These are phyloP conservation scores for Leccinum arenicola DNA, from an alignment of 768 basidiomycete species.

Conservation along the genomic window DNA sequence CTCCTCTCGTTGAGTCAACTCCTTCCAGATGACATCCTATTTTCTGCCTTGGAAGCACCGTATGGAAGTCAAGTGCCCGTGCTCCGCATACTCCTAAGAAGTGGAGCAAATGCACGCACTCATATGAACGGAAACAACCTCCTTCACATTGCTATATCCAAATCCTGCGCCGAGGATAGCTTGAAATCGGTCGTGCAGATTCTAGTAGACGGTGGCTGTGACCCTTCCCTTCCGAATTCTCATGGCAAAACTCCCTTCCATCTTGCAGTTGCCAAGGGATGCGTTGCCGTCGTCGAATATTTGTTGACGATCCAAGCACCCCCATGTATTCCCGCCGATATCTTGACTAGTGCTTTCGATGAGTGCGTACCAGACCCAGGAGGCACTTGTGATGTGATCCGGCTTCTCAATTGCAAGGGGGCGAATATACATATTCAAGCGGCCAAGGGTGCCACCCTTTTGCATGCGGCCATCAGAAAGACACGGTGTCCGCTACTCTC, in stretches of 20 bases:
- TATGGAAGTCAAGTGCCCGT: not conserved
- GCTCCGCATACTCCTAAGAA: not conserved
- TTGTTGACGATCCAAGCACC: not conserved
- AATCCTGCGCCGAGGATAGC: not conserved
- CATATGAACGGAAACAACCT: not conserved
- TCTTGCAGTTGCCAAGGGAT: not conserved
- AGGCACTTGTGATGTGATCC: not conserved
- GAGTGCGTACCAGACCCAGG: not conserved
- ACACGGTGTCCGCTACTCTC: not conserved
- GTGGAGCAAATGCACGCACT: not conserved
- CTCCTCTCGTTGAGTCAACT: not conserved
- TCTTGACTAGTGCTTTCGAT: not conserved
- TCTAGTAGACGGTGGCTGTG: constrained; percentile 5
- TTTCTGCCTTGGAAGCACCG: not conserved
- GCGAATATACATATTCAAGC: not conserved
- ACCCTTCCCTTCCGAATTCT: not conserved
- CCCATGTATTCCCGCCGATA: not conserved
- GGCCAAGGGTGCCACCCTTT: not conserved
- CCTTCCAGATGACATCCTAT: constrained; percentile 4
- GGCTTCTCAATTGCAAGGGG: not conserved
- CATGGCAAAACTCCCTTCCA: not conserved
- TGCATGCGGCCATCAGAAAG: not conserved
- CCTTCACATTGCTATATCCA: not conserved
- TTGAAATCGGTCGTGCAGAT: not conserved
- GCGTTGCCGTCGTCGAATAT: not conserved